A percentile compares a stretch with the other conserved stretches of the same genome.
Evolutionary conservation across 768 basidiomycete genomes (phyloP).

Genomic region (Collybia nuda): DNA sequence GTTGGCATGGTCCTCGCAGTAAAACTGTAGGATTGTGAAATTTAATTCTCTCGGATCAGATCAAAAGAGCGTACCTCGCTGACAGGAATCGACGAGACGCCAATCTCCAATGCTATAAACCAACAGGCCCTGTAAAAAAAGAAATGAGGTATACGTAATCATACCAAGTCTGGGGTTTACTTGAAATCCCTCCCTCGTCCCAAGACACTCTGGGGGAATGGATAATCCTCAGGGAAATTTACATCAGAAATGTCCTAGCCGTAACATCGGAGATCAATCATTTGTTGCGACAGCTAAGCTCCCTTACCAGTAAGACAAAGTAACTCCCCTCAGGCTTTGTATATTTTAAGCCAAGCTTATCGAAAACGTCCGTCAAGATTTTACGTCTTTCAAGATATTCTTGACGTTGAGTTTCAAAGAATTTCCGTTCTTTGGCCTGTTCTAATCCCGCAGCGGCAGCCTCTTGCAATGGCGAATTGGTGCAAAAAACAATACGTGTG

Average conservation of each 20-base stretch:
- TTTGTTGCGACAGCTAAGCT: background rate
- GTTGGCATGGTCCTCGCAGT: constrained; percentile 80
- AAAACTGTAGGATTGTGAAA: constrained; percentile 60
- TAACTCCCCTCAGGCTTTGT: constrained; percentile 89
- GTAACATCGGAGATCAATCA: background rate
- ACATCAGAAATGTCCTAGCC: constrained; percentile 73
- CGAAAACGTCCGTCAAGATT: constrained; percentile 78
- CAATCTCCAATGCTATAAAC: constrained; percentile 90
- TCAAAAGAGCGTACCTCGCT: constrained; percentile 71
- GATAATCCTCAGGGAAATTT: constrained; percentile 81
- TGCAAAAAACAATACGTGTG: constrained; percentile 94
- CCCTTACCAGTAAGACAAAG: constrained; percentile 80
- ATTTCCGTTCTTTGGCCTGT: constrained; percentile 64
- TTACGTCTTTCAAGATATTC: constrained; percentile 83
- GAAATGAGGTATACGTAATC: constrained; percentile 16
- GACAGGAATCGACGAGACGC: constrained; percentile 91
- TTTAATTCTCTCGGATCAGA: background rate
- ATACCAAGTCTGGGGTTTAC: too few species aligned
- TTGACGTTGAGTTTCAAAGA: constrained; percentile 72
- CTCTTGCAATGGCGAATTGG: constrained; percentile 94
- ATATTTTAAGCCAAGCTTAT: constrained; percentile 80
- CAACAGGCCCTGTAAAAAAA: constrained; percentile 80
- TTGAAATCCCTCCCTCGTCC: constrained; percentile 88
- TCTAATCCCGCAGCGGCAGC: constrained; percentile 91
- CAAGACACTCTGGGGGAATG: constrained; percentile 71